Conservation (phyloP, 192 early-diverging fungal genomes). For the Dissophora globulifera region DNA sequence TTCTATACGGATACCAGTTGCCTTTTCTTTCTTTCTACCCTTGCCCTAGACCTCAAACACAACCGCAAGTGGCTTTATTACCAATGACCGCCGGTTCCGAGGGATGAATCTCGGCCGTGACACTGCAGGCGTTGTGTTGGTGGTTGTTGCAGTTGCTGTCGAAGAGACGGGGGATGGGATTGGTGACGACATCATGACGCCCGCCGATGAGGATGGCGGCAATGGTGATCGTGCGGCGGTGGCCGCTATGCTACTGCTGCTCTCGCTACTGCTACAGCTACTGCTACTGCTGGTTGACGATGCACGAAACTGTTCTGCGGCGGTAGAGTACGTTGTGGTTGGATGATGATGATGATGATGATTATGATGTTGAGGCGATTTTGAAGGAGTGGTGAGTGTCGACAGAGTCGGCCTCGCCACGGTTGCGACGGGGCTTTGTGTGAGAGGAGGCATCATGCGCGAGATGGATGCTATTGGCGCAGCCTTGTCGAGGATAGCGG, state of each 20-base stretch:
- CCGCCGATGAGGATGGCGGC: background rate
- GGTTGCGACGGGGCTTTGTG: background rate
- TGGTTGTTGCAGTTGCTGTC: background rate
- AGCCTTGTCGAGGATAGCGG: slow-evolving; percentile 24
- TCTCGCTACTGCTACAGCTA: no score
- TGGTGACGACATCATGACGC: background rate
- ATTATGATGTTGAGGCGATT: background rate
- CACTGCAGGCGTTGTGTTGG: background rate
- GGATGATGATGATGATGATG: no score
- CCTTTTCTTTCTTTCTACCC: no score
- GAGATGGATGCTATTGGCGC: slow-evolving; percentile 24
- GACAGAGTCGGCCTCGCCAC: no score
- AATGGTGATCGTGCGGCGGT: background rate
- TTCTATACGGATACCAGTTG: no score
- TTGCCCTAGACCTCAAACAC: no score
- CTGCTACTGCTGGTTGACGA: no score
- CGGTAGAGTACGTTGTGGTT: no score
- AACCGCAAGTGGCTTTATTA: slow-evolving; percentile 1
- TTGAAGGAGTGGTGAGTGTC: no score
- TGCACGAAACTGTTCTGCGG: no score
- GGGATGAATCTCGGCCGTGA: slow-evolving; percentile 24
- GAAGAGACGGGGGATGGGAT: background rate
- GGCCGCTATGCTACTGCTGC: background rate
- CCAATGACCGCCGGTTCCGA: slow-evolving; percentile 34
- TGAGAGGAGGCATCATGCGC: slow-evolving; percentile 7